These are phyloP conservation scores for Lipomyces yamanashiensis DNA, from an alignment of 805 yeast species.

Conservation along the genomic window DNA sequence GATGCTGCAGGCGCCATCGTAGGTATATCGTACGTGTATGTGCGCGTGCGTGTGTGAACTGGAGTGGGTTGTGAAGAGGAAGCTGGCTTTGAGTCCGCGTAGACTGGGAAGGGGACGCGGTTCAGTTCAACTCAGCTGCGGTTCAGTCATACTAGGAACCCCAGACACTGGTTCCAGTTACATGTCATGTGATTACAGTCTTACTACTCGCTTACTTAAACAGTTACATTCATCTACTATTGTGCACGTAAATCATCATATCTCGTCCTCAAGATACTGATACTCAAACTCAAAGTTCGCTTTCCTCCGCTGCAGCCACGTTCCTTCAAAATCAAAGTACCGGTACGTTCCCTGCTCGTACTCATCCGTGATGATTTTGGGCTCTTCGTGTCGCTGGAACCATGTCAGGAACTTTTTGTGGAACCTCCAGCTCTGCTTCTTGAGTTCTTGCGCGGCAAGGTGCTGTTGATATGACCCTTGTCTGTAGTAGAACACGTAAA, in stretches of 20 bases:
- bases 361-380: constrained; percentile 49
- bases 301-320: constrained; percentile 66
- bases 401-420: constrained; percentile 76
- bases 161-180: too few species aligned
- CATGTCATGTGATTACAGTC: too few species aligned
- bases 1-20: constrained; percentile 34
- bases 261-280: constrained; percentile 50
- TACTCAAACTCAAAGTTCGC: constrained; percentile 60
- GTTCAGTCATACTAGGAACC: too few species aligned
- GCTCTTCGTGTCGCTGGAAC: constrained; percentile 72
- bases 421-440: constrained; percentile 79
- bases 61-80: too few species aligned
- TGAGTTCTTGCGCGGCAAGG: constrained; percentile 79
- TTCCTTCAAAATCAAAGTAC: constrained; percentile 69
- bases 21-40: background rate
- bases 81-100: too few species aligned
- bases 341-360: constrained; percentile 64
- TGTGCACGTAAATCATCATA: background rate
- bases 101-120: too few species aligned
- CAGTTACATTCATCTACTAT: background rate
- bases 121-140: too few species aligned
- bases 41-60: too few species aligned
- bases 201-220: background rate
- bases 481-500: constrained; percentile 88
- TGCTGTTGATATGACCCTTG: constrained; percentile 74